phyloP scores from a whole-genome alignment of 768 basidiomycete species.

The Tubosaeta sp. region DNA sequence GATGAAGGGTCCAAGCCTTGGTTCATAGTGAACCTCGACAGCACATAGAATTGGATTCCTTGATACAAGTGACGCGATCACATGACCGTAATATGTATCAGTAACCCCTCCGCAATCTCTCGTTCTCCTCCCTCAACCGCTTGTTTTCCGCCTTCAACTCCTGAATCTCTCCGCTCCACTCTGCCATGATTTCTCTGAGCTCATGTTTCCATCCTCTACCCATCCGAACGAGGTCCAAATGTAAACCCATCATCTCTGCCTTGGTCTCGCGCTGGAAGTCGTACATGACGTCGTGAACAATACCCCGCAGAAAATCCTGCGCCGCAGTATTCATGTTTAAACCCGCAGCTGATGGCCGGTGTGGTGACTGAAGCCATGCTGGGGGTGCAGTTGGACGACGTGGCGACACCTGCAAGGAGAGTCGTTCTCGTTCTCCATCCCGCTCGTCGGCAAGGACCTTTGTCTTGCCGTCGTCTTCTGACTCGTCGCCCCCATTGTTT shows the following conservation, averaged over 20 bases:
- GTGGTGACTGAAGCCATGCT: constrained; percentile 39
- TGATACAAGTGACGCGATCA: constrained; percentile 1
- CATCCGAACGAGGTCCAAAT: constrained; percentile 70
- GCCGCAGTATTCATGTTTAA: constrained; percentile 30
- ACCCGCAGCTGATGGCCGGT: constrained; percentile 23
- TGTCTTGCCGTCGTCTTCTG: background rate
- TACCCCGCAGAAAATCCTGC: constrained; percentile 59
- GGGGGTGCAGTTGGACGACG: constrained; percentile 37
- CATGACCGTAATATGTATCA: constrained; percentile 12
- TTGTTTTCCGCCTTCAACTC: constrained; percentile 43
- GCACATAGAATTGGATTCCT: background rate
- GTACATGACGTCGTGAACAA: constrained; percentile 68
- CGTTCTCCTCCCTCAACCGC: constrained; percentile 64
- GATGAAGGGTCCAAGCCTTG: constrained; percentile 5
- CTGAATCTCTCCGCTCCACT: constrained; percentile 54
- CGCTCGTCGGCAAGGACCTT: constrained; percentile 5
- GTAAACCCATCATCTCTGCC: constrained; percentile 70
- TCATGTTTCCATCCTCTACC: constrained; percentile 66
- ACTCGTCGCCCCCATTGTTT: constrained; percentile 14
- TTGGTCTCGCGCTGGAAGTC: constrained; percentile 68
- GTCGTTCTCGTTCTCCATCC: constrained; percentile 27
- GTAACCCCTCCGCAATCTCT: constrained; percentile 45
- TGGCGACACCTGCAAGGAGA: constrained; percentile 57
- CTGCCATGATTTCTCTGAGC: constrained; percentile 56
- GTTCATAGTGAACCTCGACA: constrained; percentile 5